Percentiles rank a stretch among this genome's conserved stretches.
Conservation (phyloP, 306 rosid species). For the Carpinus viminea region DNA sequence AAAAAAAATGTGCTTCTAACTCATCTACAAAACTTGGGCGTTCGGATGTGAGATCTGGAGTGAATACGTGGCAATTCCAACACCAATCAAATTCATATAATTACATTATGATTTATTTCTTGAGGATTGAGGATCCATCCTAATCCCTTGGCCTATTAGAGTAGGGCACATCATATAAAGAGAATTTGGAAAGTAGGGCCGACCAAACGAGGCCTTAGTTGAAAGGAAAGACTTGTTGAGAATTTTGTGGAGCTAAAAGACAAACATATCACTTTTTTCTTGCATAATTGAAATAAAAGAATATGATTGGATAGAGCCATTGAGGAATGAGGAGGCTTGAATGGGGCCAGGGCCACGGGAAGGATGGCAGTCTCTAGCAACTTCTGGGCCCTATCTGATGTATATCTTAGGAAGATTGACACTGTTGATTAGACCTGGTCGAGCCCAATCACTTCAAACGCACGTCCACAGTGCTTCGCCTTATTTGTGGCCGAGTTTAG, state of each 20-base stretch:
- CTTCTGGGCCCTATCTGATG: constrained; percentile 2
- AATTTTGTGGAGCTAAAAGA: not conserved
- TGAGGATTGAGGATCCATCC: not conserved
- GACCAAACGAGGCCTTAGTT: not conserved
- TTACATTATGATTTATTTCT: not conserved
- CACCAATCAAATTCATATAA: not conserved
- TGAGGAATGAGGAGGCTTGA: not conserved
- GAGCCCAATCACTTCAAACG: not conserved
- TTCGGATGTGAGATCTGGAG: not conserved
- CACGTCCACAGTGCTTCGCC: too few relatives aligned
- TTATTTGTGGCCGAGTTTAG: too few relatives aligned
- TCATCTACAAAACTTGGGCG: not conserved
- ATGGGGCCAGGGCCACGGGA: not conserved
- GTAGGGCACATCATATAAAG: not conserved
- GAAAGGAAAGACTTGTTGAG: not conserved
- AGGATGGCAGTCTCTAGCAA: not conserved
- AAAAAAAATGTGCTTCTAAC: not conserved
- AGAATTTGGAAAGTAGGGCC: not conserved
- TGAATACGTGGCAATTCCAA: constrained; percentile 5
- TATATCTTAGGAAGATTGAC: not conserved
- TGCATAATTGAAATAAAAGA: not conserved
- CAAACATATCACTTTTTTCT: not conserved
- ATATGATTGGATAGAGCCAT: not conserved
- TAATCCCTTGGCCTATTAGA: not conserved
- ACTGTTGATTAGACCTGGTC: not conserved